Evolutionary conservation across 148 eudicot species (phyloP).

Genomic region (Persicaria maculosa): DNA sequence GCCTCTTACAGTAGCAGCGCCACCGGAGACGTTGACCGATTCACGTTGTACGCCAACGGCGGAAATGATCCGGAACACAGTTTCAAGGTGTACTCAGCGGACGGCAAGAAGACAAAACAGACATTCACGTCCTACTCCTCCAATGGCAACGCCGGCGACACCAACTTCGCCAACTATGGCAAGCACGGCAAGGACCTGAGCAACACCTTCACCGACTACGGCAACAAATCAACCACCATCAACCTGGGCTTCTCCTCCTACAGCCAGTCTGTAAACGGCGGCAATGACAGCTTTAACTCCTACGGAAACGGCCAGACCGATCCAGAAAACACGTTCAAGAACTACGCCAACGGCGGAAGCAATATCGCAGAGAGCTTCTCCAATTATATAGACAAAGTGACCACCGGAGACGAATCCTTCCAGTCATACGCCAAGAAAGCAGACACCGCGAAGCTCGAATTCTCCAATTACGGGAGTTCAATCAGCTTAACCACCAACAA

Average conservation of each 20-base stretch:
- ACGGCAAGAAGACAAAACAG: conserved; percentile 21
- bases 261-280: conserved; percentile 54
- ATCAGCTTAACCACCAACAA: conserved; percentile 47
- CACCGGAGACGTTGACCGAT: conserved; percentile 28
- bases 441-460: conserved; percentile 32
- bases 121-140: conserved; percentile 47
- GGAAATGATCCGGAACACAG: conserved; percentile 39
- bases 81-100: conserved; percentile 34
- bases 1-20: conserved; percentile 27
- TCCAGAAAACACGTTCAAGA: conserved; percentile 58
- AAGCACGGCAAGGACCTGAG: conserved; percentile 58
- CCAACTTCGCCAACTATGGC: conserved; percentile 58
- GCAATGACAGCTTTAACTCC: conserved; percentile 41
- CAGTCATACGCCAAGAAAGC: conserved; percentile 43
- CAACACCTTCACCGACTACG: conserved; percentile 45
- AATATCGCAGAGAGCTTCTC: conserved; percentile 43
- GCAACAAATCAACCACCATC: conserved; percentile 35
- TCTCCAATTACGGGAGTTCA: conserved; percentile 61
- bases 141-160: conserved; percentile 54
- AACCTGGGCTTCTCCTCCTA: conserved; percentile 51
- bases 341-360: conserved; percentile 38
- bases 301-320: conserved; percentile 62
- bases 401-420: conserved; percentile 61
- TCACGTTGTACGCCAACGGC: conserved; percentile 35
- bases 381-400: conserved; percentile 52